Base-by-base conservation (phyloP, 1,139 yeast genomes). In the Yamadazyma jaroonii region DNA sequence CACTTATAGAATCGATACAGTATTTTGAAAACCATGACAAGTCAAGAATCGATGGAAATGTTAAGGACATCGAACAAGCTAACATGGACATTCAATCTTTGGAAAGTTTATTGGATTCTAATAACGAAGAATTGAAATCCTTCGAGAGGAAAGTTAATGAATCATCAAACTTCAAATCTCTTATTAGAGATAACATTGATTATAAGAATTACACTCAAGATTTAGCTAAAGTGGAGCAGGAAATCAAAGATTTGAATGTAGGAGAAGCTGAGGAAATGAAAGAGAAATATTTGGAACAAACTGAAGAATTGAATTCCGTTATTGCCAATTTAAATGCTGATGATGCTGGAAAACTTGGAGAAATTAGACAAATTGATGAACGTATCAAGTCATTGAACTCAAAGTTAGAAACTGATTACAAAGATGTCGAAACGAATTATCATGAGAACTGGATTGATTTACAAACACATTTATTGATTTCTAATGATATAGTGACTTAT, bases 321-420 rank as follows among this genome's bases (percentile, higher is more conserved):
- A 77, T 82, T 37, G 72, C 87, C 7, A 60, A 61, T 9, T 60
- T 87, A 35, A 83, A 82, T 42, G 72, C 90, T 0, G 75, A 77
- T 35, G 80, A 84, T 49, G 87, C 96, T 6, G 82, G 90, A 20
- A 83, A 81, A 49, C 59, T 79, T 27, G 99, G 98, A 24, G 97
- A 92, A 59, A 74, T 87, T 29, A 81, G 81, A 44, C 97, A 92
- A 53, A 69, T 92, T 45, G 79, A 81, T 37, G 88, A 81, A 48
- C 96, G 89, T 53, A 72, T 84, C 6, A 64, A 62, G 23, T 65
- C 73, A 3, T 58, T 84, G 10, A 66, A 72, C 26, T 56, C 58
- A 8, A 96, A 88, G 50, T 64, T 92, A 13, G 64, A 66, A 9
- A 72, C 82, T 0, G 97, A 90, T 47, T 94, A 80, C 52, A 72